A percentile compares a stretch with the other conserved stretches of the same genome.
Evolutionary conservation across 306 rosid species (phyloP).

Genomic region (Cotoneaster glaucophyllus): DNA sequence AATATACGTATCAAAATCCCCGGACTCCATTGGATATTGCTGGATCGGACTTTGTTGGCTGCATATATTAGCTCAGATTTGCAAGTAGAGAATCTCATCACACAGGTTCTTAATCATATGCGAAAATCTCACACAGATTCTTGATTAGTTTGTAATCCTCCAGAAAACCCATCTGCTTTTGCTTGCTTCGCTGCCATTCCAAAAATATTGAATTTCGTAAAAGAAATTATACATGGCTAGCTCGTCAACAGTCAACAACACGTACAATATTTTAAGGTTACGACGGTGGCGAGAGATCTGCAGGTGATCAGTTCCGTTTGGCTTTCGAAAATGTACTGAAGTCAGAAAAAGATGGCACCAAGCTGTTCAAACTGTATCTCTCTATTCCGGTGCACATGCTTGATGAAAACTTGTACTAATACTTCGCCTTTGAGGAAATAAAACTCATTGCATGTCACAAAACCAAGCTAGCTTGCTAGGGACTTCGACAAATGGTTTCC

Average conservation of each 20-base stretch:
- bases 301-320: not conserved
- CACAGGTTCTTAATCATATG: not conserved
- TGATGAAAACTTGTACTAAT: not conserved
- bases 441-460: not conserved
- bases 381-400: not conserved
- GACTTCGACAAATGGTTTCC: not conserved
- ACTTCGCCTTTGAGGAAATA: too few species aligned
- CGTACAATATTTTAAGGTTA: not conserved
- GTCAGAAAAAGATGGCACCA: not conserved
- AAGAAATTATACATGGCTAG: not conserved
- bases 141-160: not conserved
- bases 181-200: conserved; percentile 1
- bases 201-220: not conserved
- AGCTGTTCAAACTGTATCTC: not conserved
- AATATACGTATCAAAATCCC: too few species aligned
- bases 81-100: conserved; percentile 9
- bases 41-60: not conserved
- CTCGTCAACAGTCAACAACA: not conserved
- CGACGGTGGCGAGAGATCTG: not conserved
- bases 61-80: conserved; percentile 18
- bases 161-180: not conserved
- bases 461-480: not conserved
- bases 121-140: not conserved
- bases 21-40: conserved; percentile 37
- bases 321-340: not conserved